These are phyloP conservation scores for Saccharomycopsis lassenensis DNA, from an alignment of 805 yeast species.

Conservation along the genomic window DNA sequence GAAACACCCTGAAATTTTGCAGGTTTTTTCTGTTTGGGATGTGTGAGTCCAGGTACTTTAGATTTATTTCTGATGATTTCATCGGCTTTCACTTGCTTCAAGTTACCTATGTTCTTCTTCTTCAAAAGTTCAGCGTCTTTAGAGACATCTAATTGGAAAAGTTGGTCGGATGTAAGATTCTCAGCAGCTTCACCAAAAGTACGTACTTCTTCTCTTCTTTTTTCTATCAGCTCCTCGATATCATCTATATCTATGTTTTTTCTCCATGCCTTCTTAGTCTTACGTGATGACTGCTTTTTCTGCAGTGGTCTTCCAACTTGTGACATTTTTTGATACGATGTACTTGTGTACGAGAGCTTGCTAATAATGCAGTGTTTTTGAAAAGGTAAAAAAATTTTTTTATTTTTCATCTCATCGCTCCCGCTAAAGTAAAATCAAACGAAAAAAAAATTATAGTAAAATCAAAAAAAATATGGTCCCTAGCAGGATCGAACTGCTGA, in stretches of 20 bases:
- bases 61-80: conserved; percentile 72
- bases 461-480: conserved; percentile 48
- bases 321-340: conserved; percentile 10
- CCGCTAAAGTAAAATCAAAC: too few relatives aligned
- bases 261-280: conserved; percentile 89
- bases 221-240: conserved; percentile 60
- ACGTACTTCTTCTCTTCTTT: conserved; percentile 49
- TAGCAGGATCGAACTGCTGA: conserved; percentile 84
- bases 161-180: conserved; percentile 30
- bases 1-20: conserved; percentile 49
- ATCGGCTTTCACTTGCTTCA: conserved; percentile 41
- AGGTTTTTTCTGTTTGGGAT: conserved; percentile 28
- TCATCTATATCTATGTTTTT: conserved; percentile 84
- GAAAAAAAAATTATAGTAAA: too few relatives aligned
- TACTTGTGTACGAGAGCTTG: too few relatives aligned
- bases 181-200: conserved; percentile 37
- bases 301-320: conserved; percentile 43
- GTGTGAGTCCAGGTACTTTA: conserved; percentile 55
- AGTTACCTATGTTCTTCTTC: conserved; percentile 29
- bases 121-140: conserved; percentile 39
- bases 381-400: too few relatives aligned
- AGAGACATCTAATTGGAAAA: conserved; percentile 57
- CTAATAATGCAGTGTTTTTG: too few relatives aligned
- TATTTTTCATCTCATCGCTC: too few relatives aligned
- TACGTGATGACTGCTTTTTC: conserved; percentile 67